phyloP scores from a whole-genome alignment of 169 alveolate genomes.

The Plasmodium yoelii region DNA sequence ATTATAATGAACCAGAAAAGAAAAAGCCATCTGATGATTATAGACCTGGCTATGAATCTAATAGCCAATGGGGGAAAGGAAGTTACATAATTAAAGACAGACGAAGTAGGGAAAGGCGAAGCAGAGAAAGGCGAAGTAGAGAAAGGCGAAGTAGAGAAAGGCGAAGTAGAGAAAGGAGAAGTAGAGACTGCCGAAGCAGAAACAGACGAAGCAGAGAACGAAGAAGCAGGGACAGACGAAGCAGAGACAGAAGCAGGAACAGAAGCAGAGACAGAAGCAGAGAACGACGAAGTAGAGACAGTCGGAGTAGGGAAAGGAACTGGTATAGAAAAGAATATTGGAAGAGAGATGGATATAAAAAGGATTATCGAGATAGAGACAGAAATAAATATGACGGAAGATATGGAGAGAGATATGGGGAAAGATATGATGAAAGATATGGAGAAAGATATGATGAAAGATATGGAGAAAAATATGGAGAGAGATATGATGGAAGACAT shows the following conservation, averaged over 20 bases:
- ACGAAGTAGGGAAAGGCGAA: constrained; percentile 6
- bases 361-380: not conserved
- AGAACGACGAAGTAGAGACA: not conserved
- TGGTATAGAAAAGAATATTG: not conserved
- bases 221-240: not conserved
- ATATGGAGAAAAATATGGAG: not conserved
- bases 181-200: constrained; percentile 17
- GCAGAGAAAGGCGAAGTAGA: not conserved
- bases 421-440: not conserved
- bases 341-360: not conserved
- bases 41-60: not conserved
- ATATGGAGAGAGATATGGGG: not conserved
- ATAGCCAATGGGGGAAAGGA: constrained; percentile 6
- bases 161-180: not conserved
- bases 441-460: not conserved
- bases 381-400: not conserved
- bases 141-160: not conserved
- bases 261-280: not conserved
- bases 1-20: constrained; percentile 9
- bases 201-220: not conserved
- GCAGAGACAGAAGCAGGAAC: not conserved
- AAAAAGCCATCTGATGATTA: constrained; percentile 1
- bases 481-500: not conserved
- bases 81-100: constrained; percentile 15
- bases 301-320: not conserved